Evolutionary conservation across 805 yeast genomes (phyloP).

Genomic region (Hanseniaspora lachancei): DNA sequence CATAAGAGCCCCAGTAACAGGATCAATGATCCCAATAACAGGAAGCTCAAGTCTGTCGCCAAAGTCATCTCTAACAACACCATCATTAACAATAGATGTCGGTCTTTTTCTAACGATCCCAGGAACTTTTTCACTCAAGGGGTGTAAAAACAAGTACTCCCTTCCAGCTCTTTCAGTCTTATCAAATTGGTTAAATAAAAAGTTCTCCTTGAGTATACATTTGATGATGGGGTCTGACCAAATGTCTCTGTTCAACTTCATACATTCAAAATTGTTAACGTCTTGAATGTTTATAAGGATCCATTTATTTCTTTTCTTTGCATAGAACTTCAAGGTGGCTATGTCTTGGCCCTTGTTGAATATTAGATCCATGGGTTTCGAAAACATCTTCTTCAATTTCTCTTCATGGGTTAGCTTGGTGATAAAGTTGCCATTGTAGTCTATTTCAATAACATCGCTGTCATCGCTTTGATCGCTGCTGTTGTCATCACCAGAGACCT

Average conservation of each 20-base stretch:
- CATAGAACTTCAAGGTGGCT: constrained; percentile 60
- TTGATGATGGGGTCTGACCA: constrained; percentile 68
- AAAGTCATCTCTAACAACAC: background rate
- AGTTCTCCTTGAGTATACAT: constrained; percentile 48
- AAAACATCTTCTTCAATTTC: constrained; percentile 66
- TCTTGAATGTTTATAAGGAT: constrained; percentile 81
- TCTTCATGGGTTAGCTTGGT: constrained; percentile 36
- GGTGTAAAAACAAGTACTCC: constrained; percentile 60
- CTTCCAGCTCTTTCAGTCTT: constrained; percentile 63
- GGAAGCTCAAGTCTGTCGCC: constrained; percentile 36
- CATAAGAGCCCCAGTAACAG: constrained; percentile 87
- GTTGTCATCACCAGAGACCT: background rate
- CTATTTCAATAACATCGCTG: constrained; percentile 1
- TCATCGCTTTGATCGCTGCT: background rate
- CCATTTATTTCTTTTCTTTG: constrained; percentile 57
- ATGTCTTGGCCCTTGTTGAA: constrained; percentile 21
- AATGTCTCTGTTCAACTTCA: constrained; percentile 79
- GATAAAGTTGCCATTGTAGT: background rate
- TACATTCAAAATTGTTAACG: constrained; percentile 71
- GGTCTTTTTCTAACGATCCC: constrained; percentile 11
- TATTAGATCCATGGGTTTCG: constrained; percentile 75
- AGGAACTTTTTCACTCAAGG: constrained; percentile 33
- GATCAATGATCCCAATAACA: constrained; percentile 84
- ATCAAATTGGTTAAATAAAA: constrained; percentile 76
- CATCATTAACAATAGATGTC: background rate